Base-by-base conservation (phyloP, 305 asterid species). In the Ilex paraguariensis region DNA sequence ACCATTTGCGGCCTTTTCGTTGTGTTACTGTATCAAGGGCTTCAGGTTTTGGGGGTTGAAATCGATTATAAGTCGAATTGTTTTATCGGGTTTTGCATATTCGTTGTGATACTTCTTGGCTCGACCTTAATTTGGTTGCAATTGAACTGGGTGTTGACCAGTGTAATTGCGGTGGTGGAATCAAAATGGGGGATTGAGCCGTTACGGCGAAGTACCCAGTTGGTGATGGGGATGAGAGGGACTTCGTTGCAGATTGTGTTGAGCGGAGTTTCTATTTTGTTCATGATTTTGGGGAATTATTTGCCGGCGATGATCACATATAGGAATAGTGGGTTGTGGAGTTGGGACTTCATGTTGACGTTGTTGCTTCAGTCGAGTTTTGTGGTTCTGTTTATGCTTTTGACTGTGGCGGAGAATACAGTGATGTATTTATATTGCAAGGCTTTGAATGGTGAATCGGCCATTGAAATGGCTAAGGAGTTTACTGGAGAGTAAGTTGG, bases 401-500 rank as follows among this genome's bases (percentile, higher is more conserved):
- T 66, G 57, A 65, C 52, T 39, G 55, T 73, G 36, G 79, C 82
- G 9, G 76, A 80, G 4, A 54, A 56, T 53, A 72, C 73, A 15
- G 82, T 76, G 48, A 53, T 81, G 55, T 81, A 75, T 56, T 66
- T 78, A 73, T 78, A 78, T 62, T 78, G 87, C 63, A 73, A 73
- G 77, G 82, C 76, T 13, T 58, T 81, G 56, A 78, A 67, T 5
- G 95, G 97, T 46, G 99, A 93, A 75, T 64, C 90, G 70, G 95
- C 96, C 0, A 67, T 83, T 31, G 97, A 93, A 72, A 90, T 93
- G 33, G 96, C 90, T 0, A 89, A 84, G 73, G 97, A 88, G 86
- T 90, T 87, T 60, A 79, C 89, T 0, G 64, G 70, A 9, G 92
- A 88, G 73, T 94, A 90, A 68, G 76, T 90, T 10, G 83, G 95